phyloP scores from a whole-genome alignment of 1,139 yeast species.

The Kodamaea fungicola region DNA sequence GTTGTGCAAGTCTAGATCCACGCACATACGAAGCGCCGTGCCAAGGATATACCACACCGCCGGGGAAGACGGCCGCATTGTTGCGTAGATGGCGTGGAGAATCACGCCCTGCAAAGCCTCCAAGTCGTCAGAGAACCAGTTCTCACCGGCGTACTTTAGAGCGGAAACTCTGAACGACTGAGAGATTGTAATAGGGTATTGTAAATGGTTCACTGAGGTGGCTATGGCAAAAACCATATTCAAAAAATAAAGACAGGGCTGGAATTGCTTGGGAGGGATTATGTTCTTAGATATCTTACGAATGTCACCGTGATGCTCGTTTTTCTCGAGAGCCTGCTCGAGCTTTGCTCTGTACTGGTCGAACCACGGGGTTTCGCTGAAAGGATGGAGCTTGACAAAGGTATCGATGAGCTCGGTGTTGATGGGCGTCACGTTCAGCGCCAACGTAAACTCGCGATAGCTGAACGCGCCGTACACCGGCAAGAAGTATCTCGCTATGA shows the following conservation, averaged over 20 bases:
- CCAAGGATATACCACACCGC: constrained; percentile 94
- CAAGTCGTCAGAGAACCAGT: constrained; percentile 44
- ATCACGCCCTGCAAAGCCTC: constrained; percentile 74
- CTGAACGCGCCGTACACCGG: constrained; percentile 77
- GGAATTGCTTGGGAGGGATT: constrained; percentile 44
- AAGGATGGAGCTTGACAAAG: constrained; percentile 13
- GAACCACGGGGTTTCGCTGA: constrained; percentile 44
- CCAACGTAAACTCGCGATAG: constrained; percentile 48
- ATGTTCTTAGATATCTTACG: constrained; percentile 33
- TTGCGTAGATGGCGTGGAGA: constrained; percentile 64
- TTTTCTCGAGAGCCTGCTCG: constrained; percentile 16
- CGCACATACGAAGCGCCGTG: constrained; percentile 71
- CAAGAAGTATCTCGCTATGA: constrained; percentile 59
- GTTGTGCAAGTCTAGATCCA: constrained; percentile 79
- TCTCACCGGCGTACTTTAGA: constrained; percentile 22
- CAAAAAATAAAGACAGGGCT: constrained; percentile 53
- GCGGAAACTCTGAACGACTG: constrained; percentile 77
- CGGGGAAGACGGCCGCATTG: constrained; percentile 74
- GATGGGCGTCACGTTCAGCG: constrained; percentile 56
- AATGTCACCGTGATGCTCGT: constrained; percentile 9
- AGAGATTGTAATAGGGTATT: constrained; percentile 63
- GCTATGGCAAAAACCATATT: constrained; percentile 80
- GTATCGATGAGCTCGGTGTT: constrained; percentile 21
- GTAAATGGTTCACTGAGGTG: constrained; percentile 68
- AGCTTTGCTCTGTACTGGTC: constrained; percentile 30